phyloP scores from a whole-genome alignment of 2,329 filamentous ascomycete species.

The Pyricularia pennisetigena region DNA sequence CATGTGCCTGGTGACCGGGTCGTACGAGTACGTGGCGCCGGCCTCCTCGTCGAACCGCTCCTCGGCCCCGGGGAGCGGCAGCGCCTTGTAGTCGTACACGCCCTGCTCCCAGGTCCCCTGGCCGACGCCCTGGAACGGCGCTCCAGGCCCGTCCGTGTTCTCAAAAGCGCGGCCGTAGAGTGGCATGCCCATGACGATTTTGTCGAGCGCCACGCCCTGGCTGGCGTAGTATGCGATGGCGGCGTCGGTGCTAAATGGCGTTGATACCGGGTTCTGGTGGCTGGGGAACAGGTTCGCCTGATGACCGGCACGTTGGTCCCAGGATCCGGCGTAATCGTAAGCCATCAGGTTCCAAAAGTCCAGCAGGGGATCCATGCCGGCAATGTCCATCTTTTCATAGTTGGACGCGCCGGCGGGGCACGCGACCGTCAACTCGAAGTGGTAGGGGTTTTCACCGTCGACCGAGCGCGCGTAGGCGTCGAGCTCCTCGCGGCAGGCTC shows the following conservation, averaged over 20 bases:
- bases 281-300: slow-evolving; percentile 69
- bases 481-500: slow-evolving; percentile 44
- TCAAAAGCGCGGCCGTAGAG: slow-evolving; percentile 82
- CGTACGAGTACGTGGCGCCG: slow-evolving; percentile 71
- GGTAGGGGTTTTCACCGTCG: slow-evolving; percentile 24
- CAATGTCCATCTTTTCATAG: slow-evolving; percentile 51
- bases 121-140: slow-evolving; percentile 61
- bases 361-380: slow-evolving; percentile 53
- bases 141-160: slow-evolving; percentile 65
- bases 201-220: slow-evolving; percentile 53
- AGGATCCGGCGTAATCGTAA: slow-evolving; percentile 80
- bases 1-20: slow-evolving; percentile 51
- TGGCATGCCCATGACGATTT: slow-evolving; percentile 86
- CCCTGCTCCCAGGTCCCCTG: slow-evolving; percentile 77
- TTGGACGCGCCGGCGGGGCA: slow-evolving; percentile 54
- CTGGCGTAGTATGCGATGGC: slow-evolving; percentile 63
- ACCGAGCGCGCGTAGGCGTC: slow-evolving; percentile 43
- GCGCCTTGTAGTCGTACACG: slow-evolving; percentile 79
- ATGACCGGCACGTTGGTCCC: slow-evolving; percentile 65
- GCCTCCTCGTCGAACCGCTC: slow-evolving; percentile 55
- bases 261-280: slow-evolving; percentile 44
- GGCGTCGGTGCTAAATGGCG: slow-evolving; percentile 66
- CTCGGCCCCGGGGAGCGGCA: slow-evolving; percentile 58
- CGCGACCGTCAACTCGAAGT: slow-evolving; percentile 57
- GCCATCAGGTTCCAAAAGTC: slow-evolving; percentile 82